Evolutionary conservation across 2,329 filamentous ascomycete genomes (phyloP).

Genomic region (Penicillium sclerotigenum): DNA sequence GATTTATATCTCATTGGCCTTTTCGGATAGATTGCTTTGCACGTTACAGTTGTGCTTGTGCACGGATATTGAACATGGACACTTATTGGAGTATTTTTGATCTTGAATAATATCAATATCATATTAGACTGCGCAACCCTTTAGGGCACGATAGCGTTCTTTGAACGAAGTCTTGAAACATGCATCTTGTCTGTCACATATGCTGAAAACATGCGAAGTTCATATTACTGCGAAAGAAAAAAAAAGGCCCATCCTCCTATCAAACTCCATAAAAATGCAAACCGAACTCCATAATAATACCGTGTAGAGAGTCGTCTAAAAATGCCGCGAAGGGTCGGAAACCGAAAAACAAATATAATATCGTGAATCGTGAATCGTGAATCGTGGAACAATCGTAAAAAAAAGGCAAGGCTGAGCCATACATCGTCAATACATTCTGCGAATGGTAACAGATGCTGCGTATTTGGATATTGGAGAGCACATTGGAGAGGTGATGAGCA

Average conservation of each 20-base stretch:
- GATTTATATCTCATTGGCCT: not conserved
- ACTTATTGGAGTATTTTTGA: not conserved
- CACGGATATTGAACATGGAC: constrained; percentile 2
- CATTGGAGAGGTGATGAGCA: not conserved
- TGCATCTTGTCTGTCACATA: constrained; percentile 25
- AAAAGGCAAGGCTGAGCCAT: constrained; percentile 9
- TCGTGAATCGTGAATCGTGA: constrained; percentile 7
- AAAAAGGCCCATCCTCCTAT: constrained; percentile 2
- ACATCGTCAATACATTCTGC: constrained; percentile 20
- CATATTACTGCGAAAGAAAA: constrained; percentile 5
- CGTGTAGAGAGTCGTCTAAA: constrained; percentile 1
- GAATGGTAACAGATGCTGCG: constrained; percentile 14
- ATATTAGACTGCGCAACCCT: constrained; percentile 13
- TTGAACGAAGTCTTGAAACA: constrained; percentile 17
- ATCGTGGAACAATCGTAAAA: constrained; percentile 3
- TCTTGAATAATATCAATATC: constrained; percentile 10
- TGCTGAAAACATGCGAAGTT: constrained; percentile 11
- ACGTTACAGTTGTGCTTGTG: constrained; percentile 2
- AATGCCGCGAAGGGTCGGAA: constrained; percentile 18
- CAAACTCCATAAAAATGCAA: constrained; percentile 9
- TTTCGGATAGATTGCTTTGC: constrained; percentile 15
- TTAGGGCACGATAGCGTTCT: constrained; percentile 1
- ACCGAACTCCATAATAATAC: constrained; percentile 12
- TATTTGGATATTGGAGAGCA: constrained; percentile 2
- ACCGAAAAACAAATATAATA: constrained; percentile 12